phyloP scores from a whole-genome alignment of 371 early-diverging fungal species.

The Apophysomyces ossiformis region DNA sequence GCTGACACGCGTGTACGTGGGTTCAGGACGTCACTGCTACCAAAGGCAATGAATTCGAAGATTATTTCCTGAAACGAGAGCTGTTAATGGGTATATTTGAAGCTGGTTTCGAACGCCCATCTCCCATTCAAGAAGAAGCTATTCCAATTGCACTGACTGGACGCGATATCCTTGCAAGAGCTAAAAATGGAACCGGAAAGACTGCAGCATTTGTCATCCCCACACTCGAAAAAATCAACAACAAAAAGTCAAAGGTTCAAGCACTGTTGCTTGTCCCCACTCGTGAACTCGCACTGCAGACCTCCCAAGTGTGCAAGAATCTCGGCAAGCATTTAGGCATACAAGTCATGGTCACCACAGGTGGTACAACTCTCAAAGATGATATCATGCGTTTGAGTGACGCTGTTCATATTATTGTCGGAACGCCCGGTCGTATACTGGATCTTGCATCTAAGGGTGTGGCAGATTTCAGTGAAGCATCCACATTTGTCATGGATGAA shows the following conservation, averaged over 20 bases:
- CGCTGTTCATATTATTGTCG: conserved; percentile 93
- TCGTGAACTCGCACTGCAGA: conserved; percentile 95
- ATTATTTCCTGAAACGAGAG: conserved; percentile 94
- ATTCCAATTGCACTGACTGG: conserved; percentile 97
- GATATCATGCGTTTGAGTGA: conserved; percentile 94
- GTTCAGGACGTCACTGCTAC: conserved; percentile 88
- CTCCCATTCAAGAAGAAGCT: conserved; percentile 98
- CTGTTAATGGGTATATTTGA: conserved; percentile 98
- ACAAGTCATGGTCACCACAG: conserved; percentile 96
- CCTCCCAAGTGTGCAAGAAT: conserved; percentile 92
- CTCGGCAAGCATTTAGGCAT: conserved; percentile 91
- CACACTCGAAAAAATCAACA: conserved; percentile 90
- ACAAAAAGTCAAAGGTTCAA: conserved; percentile 78
- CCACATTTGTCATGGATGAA: conserved; percentile 97
- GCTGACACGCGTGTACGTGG: neutral
- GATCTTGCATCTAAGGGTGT: conserved; percentile 93
- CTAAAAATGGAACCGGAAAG: conserved; percentile 99
- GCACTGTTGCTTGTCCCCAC: conserved; percentile 94
- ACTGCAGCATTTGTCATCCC: conserved; percentile 97
- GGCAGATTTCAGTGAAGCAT: conserved; percentile 83
- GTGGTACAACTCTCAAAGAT: conserved; percentile 97
- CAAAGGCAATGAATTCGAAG: conserved; percentile 97
- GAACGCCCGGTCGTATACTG: conserved; percentile 97
- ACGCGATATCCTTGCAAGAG: conserved; percentile 93
- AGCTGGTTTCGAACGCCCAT: conserved; percentile 97